These are phyloP conservation scores for Metschnikowia gruessii DNA, from an alignment of 805 yeast genomes.

Conservation along the genomic window DNA sequence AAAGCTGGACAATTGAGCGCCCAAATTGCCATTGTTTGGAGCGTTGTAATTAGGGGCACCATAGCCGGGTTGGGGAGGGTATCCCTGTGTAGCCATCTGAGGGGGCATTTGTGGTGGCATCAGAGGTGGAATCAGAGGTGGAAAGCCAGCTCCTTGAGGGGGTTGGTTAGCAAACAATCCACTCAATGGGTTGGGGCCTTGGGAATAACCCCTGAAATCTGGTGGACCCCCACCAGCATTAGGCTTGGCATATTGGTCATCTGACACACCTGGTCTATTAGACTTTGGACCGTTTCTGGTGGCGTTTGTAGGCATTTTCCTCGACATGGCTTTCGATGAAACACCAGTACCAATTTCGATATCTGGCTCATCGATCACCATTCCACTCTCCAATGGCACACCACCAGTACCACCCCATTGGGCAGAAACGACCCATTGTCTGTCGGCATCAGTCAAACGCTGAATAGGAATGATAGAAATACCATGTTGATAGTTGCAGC, in stretches of 20 bases:
- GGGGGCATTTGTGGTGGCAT: slow-evolving; percentile 7
- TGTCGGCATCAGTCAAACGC: slow-evolving; percentile 92
- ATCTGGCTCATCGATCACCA: slow-evolving; percentile 94
- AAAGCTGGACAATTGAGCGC: slow-evolving; percentile 39
- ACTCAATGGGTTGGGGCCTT: slow-evolving; percentile 46
- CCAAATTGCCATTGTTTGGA: slow-evolving; percentile 29
- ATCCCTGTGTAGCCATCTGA: slow-evolving; percentile 12
- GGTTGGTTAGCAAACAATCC: slow-evolving; percentile 39
- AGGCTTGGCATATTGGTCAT: slow-evolving; percentile 39
- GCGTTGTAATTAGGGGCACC: slow-evolving; percentile 16
- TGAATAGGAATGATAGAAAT: slow-evolving; percentile 81
- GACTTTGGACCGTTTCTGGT: slow-evolving; percentile 84
- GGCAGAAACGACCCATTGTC: slow-evolving; percentile 81
- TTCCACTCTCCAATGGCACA: slow-evolving; percentile 68
- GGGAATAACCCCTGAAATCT: slow-evolving; percentile 33
- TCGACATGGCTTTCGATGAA: slow-evolving; percentile 86
- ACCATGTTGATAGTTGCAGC: slow-evolving; percentile 93
- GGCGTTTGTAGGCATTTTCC: slow-evolving; percentile 89
- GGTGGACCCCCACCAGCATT: slow-evolving; percentile 38
- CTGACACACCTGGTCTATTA: slow-evolving; percentile 60
- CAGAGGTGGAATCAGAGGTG: slow-evolving; percentile 13
- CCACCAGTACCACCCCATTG: slow-evolving; percentile 99
- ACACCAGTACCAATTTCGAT: slow-evolving; percentile 94
- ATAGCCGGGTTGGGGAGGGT: slow-evolving; percentile 11
- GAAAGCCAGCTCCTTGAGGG: slow-evolving; percentile 16